Evolutionary conservation across 495 filamentous ascomycete species (phyloP), one percentile per base, ranked within the genome.

Genomic region (Penicillium verhagenii): DNA sequence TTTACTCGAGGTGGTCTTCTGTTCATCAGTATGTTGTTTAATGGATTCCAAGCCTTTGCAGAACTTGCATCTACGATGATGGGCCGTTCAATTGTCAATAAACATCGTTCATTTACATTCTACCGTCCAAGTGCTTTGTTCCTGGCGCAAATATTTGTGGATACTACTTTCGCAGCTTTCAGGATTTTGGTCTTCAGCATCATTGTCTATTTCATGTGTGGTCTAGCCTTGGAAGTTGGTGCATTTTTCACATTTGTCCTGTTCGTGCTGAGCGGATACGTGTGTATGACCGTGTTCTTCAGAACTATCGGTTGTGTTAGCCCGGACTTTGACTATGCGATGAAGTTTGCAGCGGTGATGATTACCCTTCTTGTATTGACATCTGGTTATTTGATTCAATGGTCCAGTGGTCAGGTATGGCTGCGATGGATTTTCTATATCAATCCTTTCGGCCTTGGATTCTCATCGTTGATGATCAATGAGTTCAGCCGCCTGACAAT

Each of bases 251-350:
- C 72, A n/a, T 93, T 90, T 61, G 81, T 82, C 50, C 71, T 93
- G 47, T 66, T 91, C 47, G 84, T 91, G 38, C 69, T 90, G 4
- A 79, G 78, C 2, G 86, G 83, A 4, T 92, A 91, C 57, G 73
- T 90, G 35, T 81, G 83, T 3, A 91, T 92, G 86, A 90, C 89
- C 0, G 76, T 92, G 6, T 86, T 89, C 62, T 92, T 92, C 80
- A 74, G 89, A 55, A 89, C 87, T 1, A 81, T 91, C 11, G 89
- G 85, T 18, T 92, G 88, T 60, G 50, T 94, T 11, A 88, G 87
- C 52, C 88, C 90, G 0, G 88, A 91, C 56, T 94, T 94, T 55
- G 90, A 94, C 60, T 91, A 88, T 45, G 90, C 90, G 8, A 88
- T 91, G 63, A 91, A 89, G 66, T 88, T 90, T 61, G 90, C 86